Base-by-base conservation (phyloP, 257 asterid species). In the Haberlea rhodopensis region DNA sequence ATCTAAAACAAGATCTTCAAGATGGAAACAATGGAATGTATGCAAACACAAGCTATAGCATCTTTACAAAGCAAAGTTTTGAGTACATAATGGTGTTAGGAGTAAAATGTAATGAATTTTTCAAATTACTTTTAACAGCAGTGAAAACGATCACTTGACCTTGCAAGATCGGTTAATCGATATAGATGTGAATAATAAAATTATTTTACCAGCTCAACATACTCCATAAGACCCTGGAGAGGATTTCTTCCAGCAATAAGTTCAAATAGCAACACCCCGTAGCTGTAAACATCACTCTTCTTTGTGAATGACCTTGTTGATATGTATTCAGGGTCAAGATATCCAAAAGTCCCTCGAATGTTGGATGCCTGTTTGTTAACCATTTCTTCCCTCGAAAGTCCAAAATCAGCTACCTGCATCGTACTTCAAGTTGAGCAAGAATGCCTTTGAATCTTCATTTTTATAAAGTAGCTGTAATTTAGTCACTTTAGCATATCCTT, bases 361-460 rank as follows among this genome's bases (percentile, higher is more conserved):
- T 92, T 87, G 59, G 94, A 78, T 28, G 68, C 89, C 21, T 84
- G 81, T 73, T 82, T 85, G 84, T 37, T 80, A 53, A 85, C 85
- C 85, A 85, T 76, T 69, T 92, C 98, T 81, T 89, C 98, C 80
- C 97, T 89, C 65, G 98, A 92, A 64, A 92, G 97, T 65, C 98
- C 98, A 76, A 91, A 91, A 73, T 91, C 98, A 56, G 98, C 89
- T 22, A 90, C 96, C 97, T 90, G 73, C 63, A 72, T 57, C 60
- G 72, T 34, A 71, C 22, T 63, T 40, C 13, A 40, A 11, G 18
- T 40, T 40, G 48, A 40, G 4, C 48, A 40, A 11, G 5, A 10
- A 40, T 13, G 48, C 18, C 48, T 40, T 13, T 13, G 18, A 18
- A 40, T 40, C 18, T 40, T 40, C 46, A 3, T 2, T 40, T n/a